Base-by-base conservation (phyloP, 2,329 filamentous ascomycete genomes). In the Stemphylium lycopersici region DNA sequence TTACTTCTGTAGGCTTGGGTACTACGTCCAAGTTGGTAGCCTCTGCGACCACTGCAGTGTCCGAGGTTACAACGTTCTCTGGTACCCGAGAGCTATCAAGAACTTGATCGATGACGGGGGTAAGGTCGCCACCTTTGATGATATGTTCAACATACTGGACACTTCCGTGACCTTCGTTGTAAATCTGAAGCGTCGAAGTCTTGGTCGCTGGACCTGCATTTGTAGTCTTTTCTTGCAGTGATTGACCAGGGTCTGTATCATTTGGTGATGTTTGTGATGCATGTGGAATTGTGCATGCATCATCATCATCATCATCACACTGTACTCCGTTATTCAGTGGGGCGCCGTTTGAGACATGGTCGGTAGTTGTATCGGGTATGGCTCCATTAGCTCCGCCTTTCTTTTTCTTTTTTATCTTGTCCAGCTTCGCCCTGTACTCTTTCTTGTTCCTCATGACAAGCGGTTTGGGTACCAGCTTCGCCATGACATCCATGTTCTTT, bases 361-460 rank as follows among this genome's bases (percentile, higher is more conserved):
- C n/a, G 22, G 26, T 41, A 18, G 40, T 26, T 26, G 52, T 22
- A 41, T 1, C 4, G 13, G 46, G 26, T 6, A 10, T 13, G 8
- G 11, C n/a, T 24, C 13, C 43, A 77, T 49, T 40, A 7, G n/a
- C 39, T 18, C 52, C 47, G 12, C 33, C 70, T 58, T 77, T 73
- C 29, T 76, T 76, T 26, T 71, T 53, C 49, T 78, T 74, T 62
- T 80, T 76, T 13, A 73, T 72, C 29, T 74, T 77, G 6, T 77
- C 65, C 15, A 69, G 75, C 59, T 76, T 69, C 42, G 84, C 74
- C 56, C 84, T 80, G 76, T 84, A 93, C 43, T 89, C 78, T 76
- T 96, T 96, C 80, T 95, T 95, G 72, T 96, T 96, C 46, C 89
- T 83, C 81, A 89, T 86, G 3, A 91, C 82, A 54, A 87, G 84